Conservation (phyloP, 2,329 filamentous ascomycete species). For the Trichoderma endophyticum region DNA sequence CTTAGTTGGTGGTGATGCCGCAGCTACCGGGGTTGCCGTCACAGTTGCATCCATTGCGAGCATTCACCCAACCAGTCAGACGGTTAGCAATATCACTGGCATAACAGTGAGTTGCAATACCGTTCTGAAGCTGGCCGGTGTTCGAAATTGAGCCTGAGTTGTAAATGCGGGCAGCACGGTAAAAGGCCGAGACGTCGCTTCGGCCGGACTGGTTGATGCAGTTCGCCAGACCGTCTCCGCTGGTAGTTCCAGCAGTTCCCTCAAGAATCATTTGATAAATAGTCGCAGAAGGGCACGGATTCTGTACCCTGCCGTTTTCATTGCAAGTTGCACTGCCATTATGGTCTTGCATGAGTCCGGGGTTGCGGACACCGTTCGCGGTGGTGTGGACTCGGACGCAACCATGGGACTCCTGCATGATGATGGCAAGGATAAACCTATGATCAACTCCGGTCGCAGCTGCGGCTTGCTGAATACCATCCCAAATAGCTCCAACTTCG, state of each 20-base stretch:
- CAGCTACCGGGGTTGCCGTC: slow-evolving; percentile 19
- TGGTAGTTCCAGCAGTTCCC: too few relatives aligned
- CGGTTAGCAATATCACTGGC: slow-evolving; percentile 25
- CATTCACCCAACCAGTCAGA: slow-evolving; percentile 24
- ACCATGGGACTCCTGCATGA: slow-evolving; percentile 45
- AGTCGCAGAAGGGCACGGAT: slow-evolving; percentile 27
- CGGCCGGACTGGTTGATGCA: slow-evolving; percentile 14
- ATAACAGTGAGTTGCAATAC: slow-evolving; percentile 24
- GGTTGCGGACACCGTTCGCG: slow-evolving; percentile 40
- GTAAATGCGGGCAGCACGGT: slow-evolving; percentile 24
- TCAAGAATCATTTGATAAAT: slow-evolving; percentile 27
- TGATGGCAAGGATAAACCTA: slow-evolving; percentile 42
- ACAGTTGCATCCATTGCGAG: slow-evolving; percentile 22
- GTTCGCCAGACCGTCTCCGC: neutral
- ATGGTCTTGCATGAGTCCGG: slow-evolving; percentile 41
- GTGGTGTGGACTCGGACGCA: slow-evolving; percentile 38
- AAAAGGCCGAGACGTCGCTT: slow-evolving; percentile 16
- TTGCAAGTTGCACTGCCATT: slow-evolving; percentile 38
- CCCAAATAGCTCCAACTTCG: slow-evolving; percentile 19
- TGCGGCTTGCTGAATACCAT: slow-evolving; percentile 34
- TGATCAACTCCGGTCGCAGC: slow-evolving; percentile 32
- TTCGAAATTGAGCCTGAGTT: slow-evolving; percentile 24
- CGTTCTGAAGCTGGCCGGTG: slow-evolving; percentile 21
- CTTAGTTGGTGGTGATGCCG: neutral
- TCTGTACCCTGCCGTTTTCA: slow-evolving; percentile 21